phyloP scores from a whole-genome alignment of 441 rosid genomes.

The Syzygium malaccense region DNA sequence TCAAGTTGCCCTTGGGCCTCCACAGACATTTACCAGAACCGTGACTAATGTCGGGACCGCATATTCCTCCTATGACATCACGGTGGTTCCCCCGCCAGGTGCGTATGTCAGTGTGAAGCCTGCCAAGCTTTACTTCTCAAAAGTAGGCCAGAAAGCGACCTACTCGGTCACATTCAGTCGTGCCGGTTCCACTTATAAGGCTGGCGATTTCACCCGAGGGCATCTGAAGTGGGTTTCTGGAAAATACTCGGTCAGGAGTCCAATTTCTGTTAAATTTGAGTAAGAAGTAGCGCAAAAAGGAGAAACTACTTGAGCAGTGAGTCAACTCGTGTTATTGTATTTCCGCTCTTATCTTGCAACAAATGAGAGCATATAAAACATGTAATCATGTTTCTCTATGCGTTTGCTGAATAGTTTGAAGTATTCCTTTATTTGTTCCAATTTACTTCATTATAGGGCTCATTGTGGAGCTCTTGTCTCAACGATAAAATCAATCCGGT shows the following conservation, averaged over 20 bases:
- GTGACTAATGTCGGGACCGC: slow-evolving; percentile 37
- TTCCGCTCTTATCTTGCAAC: too few species aligned
- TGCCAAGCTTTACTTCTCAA: slow-evolving; percentile 9
- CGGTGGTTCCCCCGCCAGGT: slow-evolving; percentile 18
- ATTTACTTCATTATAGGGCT: slow-evolving; percentile 32
- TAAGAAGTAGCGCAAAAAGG: background rate
- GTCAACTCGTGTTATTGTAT: background rate
- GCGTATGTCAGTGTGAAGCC: slow-evolving; percentile 26
- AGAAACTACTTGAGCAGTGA: background rate
- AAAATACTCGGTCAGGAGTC: slow-evolving; percentile 28
- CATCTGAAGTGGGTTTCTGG: slow-evolving; percentile 28
- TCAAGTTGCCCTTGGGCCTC: slow-evolving; percentile 20
- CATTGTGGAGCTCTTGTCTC: slow-evolving; percentile 35
- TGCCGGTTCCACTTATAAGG: background rate
- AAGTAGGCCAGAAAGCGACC: slow-evolving; percentile 25
- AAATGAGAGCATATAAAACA: too few species aligned
- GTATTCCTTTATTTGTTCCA: slow-evolving; percentile 37
- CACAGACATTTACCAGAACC: slow-evolving; percentile 32
- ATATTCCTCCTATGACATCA: slow-evolving; percentile 9
- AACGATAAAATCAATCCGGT: slow-evolving; percentile 28
- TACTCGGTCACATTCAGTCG: slow-evolving; percentile 23
- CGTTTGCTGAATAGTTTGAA: too few species aligned
- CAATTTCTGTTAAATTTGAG: slow-evolving; percentile 25
- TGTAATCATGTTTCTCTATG: too few species aligned
- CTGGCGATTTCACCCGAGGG: slow-evolving; percentile 18